Conservation (phyloP, 495 filamentous ascomycete species). For the Daldinia caldariorum region DNA sequence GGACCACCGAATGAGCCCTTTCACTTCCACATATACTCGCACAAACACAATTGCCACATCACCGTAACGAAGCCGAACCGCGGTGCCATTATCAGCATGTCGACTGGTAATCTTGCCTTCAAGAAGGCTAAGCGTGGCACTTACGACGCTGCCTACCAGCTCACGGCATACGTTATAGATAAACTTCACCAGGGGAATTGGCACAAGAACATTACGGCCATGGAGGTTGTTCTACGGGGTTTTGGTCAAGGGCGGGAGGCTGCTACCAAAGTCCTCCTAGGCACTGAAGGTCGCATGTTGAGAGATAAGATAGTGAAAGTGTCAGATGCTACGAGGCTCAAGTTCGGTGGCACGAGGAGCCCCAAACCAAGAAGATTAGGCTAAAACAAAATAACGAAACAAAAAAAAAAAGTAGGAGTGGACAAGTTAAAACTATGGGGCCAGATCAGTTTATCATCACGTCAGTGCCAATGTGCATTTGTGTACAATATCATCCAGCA, state of each 20-base stretch:
- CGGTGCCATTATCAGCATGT: conserved; percentile 76
- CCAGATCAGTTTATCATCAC: conserved; percentile 34
- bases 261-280: conserved; percentile 85
- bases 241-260: conserved; percentile 89
- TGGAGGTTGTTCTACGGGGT: conserved; percentile 83
- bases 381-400: conserved; percentile 52
- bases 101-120: conserved; percentile 86
- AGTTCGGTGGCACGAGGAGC: conserved; percentile 95
- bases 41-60: conserved; percentile 93
- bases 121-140: conserved; percentile 76
- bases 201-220: conserved; percentile 64
- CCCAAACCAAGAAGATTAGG: conserved; percentile 82
- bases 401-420: conserved; percentile 11
- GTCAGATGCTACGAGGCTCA: conserved; percentile 84
- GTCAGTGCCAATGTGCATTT: conserved; percentile 39
- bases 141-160: conserved; percentile 94
- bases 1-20: conserved; percentile 62
- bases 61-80: conserved; percentile 85
- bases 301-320: conserved; percentile 77
- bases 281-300: conserved; percentile 79
- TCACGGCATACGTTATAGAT: conserved; percentile 78
- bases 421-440: conserved; percentile 7
- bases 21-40: conserved; percentile 85
- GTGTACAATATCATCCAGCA: conserved; percentile 29
- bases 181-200: conserved; percentile 79